Conservation (phyloP, 2,329 filamentous ascomycete genomes). For the Metarhizium robertsii region DNA sequence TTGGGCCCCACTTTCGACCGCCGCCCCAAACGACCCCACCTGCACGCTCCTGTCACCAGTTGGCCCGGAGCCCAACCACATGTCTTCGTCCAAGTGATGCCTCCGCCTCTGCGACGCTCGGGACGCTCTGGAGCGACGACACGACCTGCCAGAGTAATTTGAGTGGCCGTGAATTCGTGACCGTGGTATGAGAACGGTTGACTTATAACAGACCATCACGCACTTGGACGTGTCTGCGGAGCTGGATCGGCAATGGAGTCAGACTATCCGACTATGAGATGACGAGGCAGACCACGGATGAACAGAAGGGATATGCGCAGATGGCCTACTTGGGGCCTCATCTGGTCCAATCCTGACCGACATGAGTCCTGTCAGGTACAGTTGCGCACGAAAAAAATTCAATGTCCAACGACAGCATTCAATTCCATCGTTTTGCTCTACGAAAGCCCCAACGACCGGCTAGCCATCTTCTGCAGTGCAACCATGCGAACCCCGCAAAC, state of each 20-base stretch:
- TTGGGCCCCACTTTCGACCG: constrained; percentile 18
- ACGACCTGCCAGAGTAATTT: neutral
- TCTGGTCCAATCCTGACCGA: neutral
- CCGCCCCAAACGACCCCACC: constrained; percentile 11
- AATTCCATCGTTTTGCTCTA: neutral
- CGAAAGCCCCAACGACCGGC: neutral
- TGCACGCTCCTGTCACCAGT: constrained; percentile 1
- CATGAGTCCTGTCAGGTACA: neutral
- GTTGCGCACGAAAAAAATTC: neutral
- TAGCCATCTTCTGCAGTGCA: constrained; percentile 10
- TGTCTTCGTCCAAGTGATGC: constrained; percentile 10
- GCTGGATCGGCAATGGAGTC: neutral
- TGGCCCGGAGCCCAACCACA: constrained; percentile 20
- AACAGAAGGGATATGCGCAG: neutral
- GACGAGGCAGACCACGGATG: neutral
- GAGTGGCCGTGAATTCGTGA: neutral
- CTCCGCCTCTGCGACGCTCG: neutral
- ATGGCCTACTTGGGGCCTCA: neutral
- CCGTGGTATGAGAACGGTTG: neutral
- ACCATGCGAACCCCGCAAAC: constrained; percentile 10
- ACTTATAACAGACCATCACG: neutral
- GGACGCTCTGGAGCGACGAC: neutral
- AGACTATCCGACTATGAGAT: neutral
- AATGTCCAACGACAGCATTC: neutral
- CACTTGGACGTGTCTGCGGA: neutral